phyloP scores from a whole-genome alignment of 495 filamentous ascomycete species.

The Evernia prunastri region DNA sequence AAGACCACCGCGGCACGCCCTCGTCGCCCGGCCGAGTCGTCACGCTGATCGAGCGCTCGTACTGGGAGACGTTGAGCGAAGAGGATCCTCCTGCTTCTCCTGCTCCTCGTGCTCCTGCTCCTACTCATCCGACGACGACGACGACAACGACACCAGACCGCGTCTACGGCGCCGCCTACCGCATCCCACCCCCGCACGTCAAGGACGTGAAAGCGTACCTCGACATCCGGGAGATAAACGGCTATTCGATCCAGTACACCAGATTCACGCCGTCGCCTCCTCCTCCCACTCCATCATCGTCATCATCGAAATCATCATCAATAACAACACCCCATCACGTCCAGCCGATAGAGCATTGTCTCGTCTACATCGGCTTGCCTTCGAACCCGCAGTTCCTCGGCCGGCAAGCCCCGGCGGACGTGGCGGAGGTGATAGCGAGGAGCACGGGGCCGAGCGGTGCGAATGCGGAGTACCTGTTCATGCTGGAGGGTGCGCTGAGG shows the following conservation, averaged over 20 bases:
- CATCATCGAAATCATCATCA: neutral
- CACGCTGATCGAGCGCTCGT: conserved; percentile 74
- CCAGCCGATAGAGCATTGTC: conserved; percentile 41
- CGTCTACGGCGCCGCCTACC: conserved; percentile 87
- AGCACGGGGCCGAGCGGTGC: conserved; percentile 79
- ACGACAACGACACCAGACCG: neutral
- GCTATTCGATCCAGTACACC: conserved; percentile 85
- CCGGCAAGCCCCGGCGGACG: conserved; percentile 67
- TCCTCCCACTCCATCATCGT: neutral
- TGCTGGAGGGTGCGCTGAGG: conserved; percentile 69
- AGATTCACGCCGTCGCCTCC: conserved; percentile 45
- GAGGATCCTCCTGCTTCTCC: no score
- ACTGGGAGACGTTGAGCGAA: conserved; percentile 77
- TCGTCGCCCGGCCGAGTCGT: conserved; percentile 83
- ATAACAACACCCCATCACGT: neutral
- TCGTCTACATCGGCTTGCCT: conserved; percentile 95
- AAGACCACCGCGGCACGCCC: conserved; percentile 93
- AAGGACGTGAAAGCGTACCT: conserved; percentile 83
- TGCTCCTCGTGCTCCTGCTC: no score
- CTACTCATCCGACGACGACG: conserved; percentile 28
- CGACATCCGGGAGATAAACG: conserved; percentile 94
- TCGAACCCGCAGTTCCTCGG: conserved; percentile 90
- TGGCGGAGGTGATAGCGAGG: conserved; percentile 77
- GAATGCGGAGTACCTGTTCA: conserved; percentile 85
- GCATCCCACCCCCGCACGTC: conserved; percentile 66